phyloP scores from a whole-genome alignment of 179 eudicot genomes.

The Nepenthes alata region DNA sequence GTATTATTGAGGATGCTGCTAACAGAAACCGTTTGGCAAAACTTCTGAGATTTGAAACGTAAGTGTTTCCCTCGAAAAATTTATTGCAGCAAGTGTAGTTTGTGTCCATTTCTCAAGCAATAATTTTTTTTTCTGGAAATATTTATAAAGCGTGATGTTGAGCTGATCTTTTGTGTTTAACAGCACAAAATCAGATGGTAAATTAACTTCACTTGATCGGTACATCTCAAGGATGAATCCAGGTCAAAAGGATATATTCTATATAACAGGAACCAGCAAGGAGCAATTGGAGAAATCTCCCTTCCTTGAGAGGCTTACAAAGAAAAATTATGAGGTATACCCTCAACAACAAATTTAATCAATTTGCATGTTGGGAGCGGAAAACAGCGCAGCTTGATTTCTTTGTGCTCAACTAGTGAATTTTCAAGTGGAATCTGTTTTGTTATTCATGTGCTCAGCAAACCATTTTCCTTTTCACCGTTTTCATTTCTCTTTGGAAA shows the following conservation, averaged over 20 bases:
- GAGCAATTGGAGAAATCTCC: conserved; percentile 97
- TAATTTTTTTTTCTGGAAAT: not conserved
- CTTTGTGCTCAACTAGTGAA: not conserved
- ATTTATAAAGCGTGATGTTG: not conserved
- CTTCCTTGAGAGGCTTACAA: conserved; percentile 89
- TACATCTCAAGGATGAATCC: conserved; percentile 93
- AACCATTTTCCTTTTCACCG: not conserved
- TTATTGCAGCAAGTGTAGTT: not conserved
- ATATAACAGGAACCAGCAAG: conserved; percentile 86
- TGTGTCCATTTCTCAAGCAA: not conserved
- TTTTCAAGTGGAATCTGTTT: not conserved
- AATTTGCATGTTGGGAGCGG: no score
- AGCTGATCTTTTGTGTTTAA: conserved; percentile 8
- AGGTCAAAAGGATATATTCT: conserved; percentile 90
- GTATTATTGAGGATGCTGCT: conserved; percentile 93
- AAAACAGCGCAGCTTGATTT: not conserved
- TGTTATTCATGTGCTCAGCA: not conserved
- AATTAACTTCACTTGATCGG: conserved; percentile 79
- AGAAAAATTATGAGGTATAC: conserved; percentile 79
- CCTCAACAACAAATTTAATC: not conserved
- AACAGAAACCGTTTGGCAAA: conserved; percentile 94
- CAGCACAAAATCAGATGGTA: conserved; percentile 76
- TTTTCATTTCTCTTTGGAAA: not conserved
- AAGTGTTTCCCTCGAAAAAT: conserved; percentile 8
- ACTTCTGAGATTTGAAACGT: conserved; percentile 92